These are phyloP conservation scores for Abelmoschus esculentus DNA, from an alignment of 345 rosid genomes.

Conservation along the genomic window DNA sequence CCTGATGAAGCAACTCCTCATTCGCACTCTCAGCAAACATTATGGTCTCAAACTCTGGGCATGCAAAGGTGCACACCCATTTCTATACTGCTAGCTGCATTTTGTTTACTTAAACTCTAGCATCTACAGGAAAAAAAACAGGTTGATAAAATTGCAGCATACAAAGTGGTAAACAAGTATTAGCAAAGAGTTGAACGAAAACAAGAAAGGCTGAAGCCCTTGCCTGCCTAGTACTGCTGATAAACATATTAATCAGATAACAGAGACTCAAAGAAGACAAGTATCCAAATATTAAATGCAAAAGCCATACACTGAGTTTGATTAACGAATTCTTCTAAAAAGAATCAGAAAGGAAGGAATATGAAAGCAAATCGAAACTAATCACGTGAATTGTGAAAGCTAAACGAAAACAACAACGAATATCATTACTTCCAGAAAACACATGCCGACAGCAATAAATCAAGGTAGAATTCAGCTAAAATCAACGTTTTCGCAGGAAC, in stretches of 20 bases:
- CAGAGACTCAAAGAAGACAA: background rate
- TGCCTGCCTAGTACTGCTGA: background rate
- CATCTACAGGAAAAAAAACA: slow-evolving; percentile 24
- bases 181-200: slow-evolving; percentile 2
- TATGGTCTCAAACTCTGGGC: slow-evolving; percentile 14
- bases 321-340: background rate
- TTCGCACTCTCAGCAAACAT: slow-evolving; percentile 44
- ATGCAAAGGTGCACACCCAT: slow-evolving; percentile 13
- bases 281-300: background rate
- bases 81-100: slow-evolving; percentile 13
- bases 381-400: background rate
- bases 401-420: background rate
- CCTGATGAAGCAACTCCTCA: slow-evolving; percentile 47
- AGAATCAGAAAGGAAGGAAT: background rate
- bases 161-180: background rate
- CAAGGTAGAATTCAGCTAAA: background rate
- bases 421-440: background rate
- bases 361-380: background rate
- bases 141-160: background rate
- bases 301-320: background rate
- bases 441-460: background rate
- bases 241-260: background rate
- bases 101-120: slow-evolving; percentile 6
- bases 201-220: background rate
- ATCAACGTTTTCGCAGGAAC: background rate